Evolutionary conservation across 1,284 basidiomycete genomes (phyloP), one percentile per base, ranked within the genome.

Genomic region (Meira nashicola): DNA sequence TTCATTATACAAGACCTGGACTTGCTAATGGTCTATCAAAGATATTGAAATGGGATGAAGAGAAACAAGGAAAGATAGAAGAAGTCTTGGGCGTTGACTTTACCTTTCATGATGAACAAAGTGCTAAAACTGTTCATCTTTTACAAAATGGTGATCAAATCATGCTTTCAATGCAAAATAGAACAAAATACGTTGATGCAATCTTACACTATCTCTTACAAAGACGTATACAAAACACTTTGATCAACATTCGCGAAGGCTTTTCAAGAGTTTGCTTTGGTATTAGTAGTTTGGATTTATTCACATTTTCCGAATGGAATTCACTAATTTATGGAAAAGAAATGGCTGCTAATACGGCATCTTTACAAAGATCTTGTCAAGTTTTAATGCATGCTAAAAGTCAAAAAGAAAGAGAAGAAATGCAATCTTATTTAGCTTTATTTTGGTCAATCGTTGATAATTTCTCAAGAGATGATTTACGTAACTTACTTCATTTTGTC

Each of bases 11-110:
- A 14, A 2, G 39, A 12, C 50, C 37, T 14, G 37, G 17, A 33
- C 28, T 53, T 4, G 50, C 50, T 23, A 38, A 25, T 23, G 50
- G 50, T 8, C 50, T 53, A 4, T 23, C 17, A 2, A n/a, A 53
- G 14, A 39, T 53, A n/a, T 5, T 53, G 11, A 15, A 2, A 14
- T 53, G 50, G 50, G 50, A 53, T 17, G 50, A 53, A 25, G 17
- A 4, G 23, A 44, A 17, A 8, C 17, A 44, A 17, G 43, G 43
- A 44, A 17, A 8, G 4, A 44, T 44, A 4, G 17, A 44, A 8
- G 43, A 44, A 4, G 23, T 25, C 23, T 44, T 44, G 43, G 43
- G 43, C 9, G 15, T 17, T 17, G 39, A 53, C 50, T 53, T 53
- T 11, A 23, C 37, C 2, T 33, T 33, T 33, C 8, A 4, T 33